Evolutionary conservation across 306 rosid species (phyloP), one percentile per base, ranked within the genome.

Genomic region (Boehmeria nivea): DNA sequence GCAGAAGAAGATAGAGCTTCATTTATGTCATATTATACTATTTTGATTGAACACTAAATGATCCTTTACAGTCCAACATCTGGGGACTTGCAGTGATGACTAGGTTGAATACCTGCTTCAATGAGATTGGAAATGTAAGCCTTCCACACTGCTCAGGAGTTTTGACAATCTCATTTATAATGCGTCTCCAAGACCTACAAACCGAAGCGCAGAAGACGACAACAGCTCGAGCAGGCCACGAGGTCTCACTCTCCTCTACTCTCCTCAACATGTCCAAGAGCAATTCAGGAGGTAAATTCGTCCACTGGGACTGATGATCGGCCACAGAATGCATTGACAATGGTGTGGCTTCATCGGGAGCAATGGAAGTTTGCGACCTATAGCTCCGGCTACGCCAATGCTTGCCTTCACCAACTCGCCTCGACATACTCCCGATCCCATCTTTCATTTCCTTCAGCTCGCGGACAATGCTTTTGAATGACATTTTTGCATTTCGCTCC

Each of bases 131-230:
- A 71, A 91, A 86, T 23, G 94, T 89, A 56, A 89, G 65, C 77
- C 82, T 75, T 72, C 89, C 95, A 27, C 87, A 86, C 64, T 75
- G 84, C 73, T 89, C 95, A 10, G 89, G 97, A 65, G 87, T 79
- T 72, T 74, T 74, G 34, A 83, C 89, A 27, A 86, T 79, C 78
- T 89, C 95, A 57, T 65, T 75, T 0, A 83, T 77, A 49, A 81
- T 61, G 3, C 55, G 78, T 70, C 95, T 83, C 95, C 97, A 86
- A 0, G 95, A 79, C 71, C 73, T 83, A 61, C 97, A 86, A 53
- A 89, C 97, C 0, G 95, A 86, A 67, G 86, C 94, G 69, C 97
- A 89, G 40, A 11, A 69, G 10, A 83, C 75, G 21, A 89, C 76
- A 0, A 64, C 79, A 2, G 74, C 72, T 11, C 97, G 86, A 24